Evolutionary conservation across 805 yeast genomes (phyloP), one percentile per base, ranked within the genome.

Genomic region (Barnettozyma sucrosica): DNA sequence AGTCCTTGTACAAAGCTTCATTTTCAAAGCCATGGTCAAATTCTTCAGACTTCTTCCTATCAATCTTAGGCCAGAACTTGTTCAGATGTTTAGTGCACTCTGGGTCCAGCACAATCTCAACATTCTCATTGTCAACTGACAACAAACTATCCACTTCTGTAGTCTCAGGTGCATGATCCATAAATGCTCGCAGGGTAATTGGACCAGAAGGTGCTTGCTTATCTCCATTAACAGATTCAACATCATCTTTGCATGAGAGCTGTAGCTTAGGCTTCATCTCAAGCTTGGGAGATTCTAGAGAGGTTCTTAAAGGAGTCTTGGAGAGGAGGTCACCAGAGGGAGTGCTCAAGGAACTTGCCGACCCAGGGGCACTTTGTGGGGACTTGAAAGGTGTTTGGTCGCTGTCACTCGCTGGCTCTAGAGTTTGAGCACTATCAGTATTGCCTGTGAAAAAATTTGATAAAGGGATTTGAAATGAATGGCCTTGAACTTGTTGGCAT

Each of bases 21-120:
- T 50, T 47, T 19, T 55, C 62, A 38, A 56, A 57, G 1, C 55
- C 57, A 3, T 19, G 10, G 16, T 53, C 54, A 41, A 56, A 55
- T 3, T 39, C 40, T 8, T 41, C 24, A 2, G 51, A 25, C 3
- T 43, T 7, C 2, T 7, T 9, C 11, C 21, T n/a, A 20, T 56
- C 55, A 23, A 52, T 44, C 2, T 41, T 46, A 2, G 41, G 28
- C 63, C 63, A 60, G 20, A 36, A 46, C 36, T 40, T 56, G 44
- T 60, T 60, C 45, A 58, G 37, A 21, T 42, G 37, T 38, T 41
- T 52, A 28, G 53, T 41, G 30, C 64, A 60, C 8, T 51, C 51
- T n/a, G 61, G 61, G 36, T 56, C 57, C 8, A 60, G 28, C 1
- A 51, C 51, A 19, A 60, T 56, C 39, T 56, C 59, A 3, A 53